Evolutionary conservation across 2,329 filamentous ascomycete genomes (phyloP).

Genomic region (Trichoderma brevicompactum): DNA sequence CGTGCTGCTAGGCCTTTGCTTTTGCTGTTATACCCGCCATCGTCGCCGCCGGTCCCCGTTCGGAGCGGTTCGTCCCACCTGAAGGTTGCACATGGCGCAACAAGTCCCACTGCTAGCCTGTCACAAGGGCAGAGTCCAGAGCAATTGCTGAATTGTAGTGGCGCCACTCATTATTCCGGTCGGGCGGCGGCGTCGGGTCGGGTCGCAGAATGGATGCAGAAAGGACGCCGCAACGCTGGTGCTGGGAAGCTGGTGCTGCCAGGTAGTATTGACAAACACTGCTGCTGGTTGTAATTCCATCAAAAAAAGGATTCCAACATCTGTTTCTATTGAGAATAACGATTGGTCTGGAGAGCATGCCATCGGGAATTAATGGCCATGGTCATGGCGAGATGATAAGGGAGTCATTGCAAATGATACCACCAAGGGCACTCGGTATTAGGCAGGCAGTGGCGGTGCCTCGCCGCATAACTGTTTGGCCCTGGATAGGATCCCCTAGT

Average conservation of each 20-base stretch:
- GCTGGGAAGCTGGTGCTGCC: neutral
- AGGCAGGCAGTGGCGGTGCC: no score
- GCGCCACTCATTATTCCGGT: slow-evolving; percentile 29
- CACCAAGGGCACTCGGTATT: no score
- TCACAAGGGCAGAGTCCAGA: slow-evolving; percentile 28
- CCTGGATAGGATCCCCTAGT: neutral
- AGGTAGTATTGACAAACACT: neutral
- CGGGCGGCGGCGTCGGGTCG: slow-evolving; percentile 31
- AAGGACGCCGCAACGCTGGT: neutral
- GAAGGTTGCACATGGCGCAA: slow-evolving; percentile 29
- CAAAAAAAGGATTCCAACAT: neutral
- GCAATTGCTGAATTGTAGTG: slow-evolving; percentile 19
- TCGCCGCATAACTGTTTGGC: no score
- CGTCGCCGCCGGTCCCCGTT: slow-evolving; percentile 28
- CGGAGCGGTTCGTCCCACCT: slow-evolving; percentile 33
- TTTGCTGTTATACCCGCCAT: slow-evolving; percentile 21
- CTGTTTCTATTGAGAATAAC: no score
- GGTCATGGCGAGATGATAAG: no score
- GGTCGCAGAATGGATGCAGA: slow-evolving; percentile 29
- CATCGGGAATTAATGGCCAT: no score
- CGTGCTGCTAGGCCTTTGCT: neutral
- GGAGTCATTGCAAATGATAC: no score
- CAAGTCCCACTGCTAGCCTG: slow-evolving; percentile 29
- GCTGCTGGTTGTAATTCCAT: neutral
- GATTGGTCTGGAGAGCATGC: no score